A percentile compares a stretch with the other conserved stretches of the same genome.
Evolutionary conservation across 1,284 basidiomycete species (phyloP).

Genomic region (Phlebopus sp.): DNA sequence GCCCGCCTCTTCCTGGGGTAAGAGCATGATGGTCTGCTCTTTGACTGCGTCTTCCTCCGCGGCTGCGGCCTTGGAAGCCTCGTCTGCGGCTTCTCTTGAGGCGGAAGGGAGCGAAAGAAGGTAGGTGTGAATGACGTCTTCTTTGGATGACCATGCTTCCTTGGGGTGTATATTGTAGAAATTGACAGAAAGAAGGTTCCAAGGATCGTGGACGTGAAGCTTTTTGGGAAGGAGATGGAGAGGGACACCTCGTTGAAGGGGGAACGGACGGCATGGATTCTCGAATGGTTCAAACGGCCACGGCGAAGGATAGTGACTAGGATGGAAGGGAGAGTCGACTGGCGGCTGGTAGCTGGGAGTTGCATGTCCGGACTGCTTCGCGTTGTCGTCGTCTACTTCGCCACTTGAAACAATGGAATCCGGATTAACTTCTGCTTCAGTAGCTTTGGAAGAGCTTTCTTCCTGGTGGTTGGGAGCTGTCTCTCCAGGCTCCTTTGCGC

Average conservation of each 20-base stretch:
- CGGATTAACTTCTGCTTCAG: no score
- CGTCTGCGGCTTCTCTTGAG: constrained; percentile 5
- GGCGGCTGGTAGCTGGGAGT: not conserved
- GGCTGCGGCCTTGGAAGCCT: not conserved
- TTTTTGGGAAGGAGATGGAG: constrained; percentile 21
- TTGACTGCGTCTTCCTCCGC: constrained; percentile 1
- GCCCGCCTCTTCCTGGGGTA: constrained; percentile 12
- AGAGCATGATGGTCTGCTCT: constrained; percentile 1
- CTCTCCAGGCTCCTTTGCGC: no score
- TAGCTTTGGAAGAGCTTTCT: no score
- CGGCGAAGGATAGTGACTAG: constrained; percentile 18
- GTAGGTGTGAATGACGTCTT: constrained; percentile 11
- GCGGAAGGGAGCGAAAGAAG: constrained; percentile 11
- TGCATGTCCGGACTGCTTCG: not conserved
- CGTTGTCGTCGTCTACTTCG: no score
- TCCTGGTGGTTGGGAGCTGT: not conserved
- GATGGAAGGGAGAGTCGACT: constrained; percentile 15
- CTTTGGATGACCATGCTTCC: constrained; percentile 15
- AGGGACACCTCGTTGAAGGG: constrained; percentile 16
- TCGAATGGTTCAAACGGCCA: constrained; percentile 20
- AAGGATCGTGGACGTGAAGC: constrained; percentile 22
- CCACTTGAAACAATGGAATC: no score
- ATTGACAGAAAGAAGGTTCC: constrained; percentile 9
- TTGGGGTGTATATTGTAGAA: not conserved
- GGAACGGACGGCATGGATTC: not conserved